A percentile compares a stretch with the other conserved stretches of the same genome.
Conservation (phyloP, 2,329 filamentous ascomycete species). For the Aspergillus unguis region DNA sequence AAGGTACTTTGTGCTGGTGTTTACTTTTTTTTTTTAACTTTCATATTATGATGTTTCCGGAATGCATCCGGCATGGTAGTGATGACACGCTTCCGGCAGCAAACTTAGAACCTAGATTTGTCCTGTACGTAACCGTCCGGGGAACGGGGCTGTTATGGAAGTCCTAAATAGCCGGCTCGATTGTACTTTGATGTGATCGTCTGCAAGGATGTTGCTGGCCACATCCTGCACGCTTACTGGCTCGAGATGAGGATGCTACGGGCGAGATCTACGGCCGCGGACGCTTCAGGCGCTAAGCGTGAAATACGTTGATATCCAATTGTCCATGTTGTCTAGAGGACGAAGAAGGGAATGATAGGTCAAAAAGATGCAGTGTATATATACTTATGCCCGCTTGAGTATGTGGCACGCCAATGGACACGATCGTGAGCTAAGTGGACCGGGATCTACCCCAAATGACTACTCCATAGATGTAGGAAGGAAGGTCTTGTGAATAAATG, state of each 20-base stretch:
- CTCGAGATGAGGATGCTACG: constrained; percentile 5
- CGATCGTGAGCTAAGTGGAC: constrained; percentile 6
- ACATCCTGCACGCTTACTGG: constrained; percentile 20
- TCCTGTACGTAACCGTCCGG: background rate
- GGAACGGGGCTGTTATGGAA: background rate
- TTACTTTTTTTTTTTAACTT: too few relatives aligned
- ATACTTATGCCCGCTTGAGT: constrained; percentile 18
- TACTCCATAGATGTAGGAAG: background rate
- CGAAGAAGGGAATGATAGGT: constrained; percentile 12
- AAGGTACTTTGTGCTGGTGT: background rate
- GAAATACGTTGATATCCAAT: background rate
- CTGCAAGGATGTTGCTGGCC: constrained; percentile 12
- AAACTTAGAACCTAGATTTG: background rate
- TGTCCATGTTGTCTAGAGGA: background rate
- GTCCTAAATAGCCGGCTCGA: background rate
- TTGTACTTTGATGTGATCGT: background rate
- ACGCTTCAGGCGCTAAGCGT: background rate
- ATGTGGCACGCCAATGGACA: constrained; percentile 19
- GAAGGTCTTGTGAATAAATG: constrained; percentile 10
- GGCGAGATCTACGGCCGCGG: constrained; percentile 10
- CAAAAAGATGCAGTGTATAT: constrained; percentile 18
- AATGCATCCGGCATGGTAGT: too few relatives aligned
- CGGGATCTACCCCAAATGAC: constrained; percentile 15
- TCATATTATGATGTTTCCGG: too few relatives aligned
- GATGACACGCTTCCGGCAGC: too few relatives aligned